Base-by-base conservation (phyloP, 2,329 filamentous ascomycete genomes). In the Colletotrichum tabaci region DNA sequence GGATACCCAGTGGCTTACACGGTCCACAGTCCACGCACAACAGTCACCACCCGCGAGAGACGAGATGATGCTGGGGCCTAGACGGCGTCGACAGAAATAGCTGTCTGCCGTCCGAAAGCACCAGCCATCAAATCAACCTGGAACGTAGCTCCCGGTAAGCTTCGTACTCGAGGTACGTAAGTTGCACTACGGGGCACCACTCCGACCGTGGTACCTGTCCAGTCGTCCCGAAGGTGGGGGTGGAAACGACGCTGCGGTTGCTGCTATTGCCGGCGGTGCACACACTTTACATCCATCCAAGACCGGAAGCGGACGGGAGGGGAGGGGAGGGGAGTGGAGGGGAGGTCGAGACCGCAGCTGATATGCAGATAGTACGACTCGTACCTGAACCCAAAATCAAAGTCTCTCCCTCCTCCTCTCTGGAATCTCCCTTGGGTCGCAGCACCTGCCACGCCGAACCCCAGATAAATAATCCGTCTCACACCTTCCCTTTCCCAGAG, bases 401-500 rank as follows among this genome's bases (percentile, higher is more conserved):
- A 40, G 57, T 49, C 44, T 38, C 46, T 30, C 30, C 30, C 30
- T 30, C 68, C 65, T n/a, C 44, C 35, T 55, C 58, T 53, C 13
- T 38, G 35, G 10, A 30, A 46, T 58, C 52, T 69, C 67, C 69
- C 65, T 72, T 68, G 49, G 53, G 58, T 68, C 53, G 60, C 49
- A 56, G 60, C 49, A 56, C 65, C 47, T 71, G 69, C 47, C 65
- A 68, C 66, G 58, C 65, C 56, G 23, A 55, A 72, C 65, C 69
- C 69, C 47, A 72, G 69, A 72, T 61, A 72, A 72, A 68, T 69
- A 72, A 68, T 55, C 44, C 57, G 42, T 63, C 65, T 71, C 57
- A 58, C 46, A 35, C 65, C 47, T 57, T 60, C 21, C 50, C 60
- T 53, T 44, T 61, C 35, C 50, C 50, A 38, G 8, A 46, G 13